Evolutionary conservation across 1,284 basidiomycete genomes (phyloP), one percentile per base, ranked within the genome.

Genomic region (Pisolithus thermaeus): DNA sequence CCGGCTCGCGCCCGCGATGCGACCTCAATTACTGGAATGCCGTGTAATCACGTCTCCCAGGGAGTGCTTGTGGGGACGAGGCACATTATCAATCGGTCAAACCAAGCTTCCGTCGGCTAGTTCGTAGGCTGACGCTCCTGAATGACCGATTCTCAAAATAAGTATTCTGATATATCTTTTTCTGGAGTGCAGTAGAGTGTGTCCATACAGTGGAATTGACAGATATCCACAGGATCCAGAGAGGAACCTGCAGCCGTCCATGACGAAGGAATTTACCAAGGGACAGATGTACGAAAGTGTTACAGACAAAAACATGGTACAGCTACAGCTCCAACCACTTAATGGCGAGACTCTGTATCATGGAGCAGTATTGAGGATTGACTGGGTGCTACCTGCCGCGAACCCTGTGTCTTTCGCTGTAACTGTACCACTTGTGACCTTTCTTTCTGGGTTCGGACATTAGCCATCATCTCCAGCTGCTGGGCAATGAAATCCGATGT

Each of bases 401-500:
- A 65, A 50, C 79, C 71, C 60, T 80, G 77, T 40, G 73, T 61
- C 55, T 71, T 82, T 57, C 80, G 78, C 58, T 75, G 70, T 59
- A 77, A 71, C 61, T 80, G 76, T 12, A 70, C 70, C 52, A 83
- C 79, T 60, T 80, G 79, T 30, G 79, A 76, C 18, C 80, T 77
- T 54, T 80, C 86, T 57, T 85, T 83, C 63, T 91, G 87, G 1
- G 80, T 82, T 61, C 87, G 85, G 75, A 90, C 81, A 30, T 80
- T 77, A 28, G 75, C 73, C 75, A 87, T 83, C 40, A 90, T 88
- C 58, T 87, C 81, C 58, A 93, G 70, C 59, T 96, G 93, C 63
- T 94, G 91, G 1, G 87, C 79, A 57, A 97, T 85, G 66, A 97
- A 97, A 53, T 96, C 93, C 35, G 83, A 81, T 7, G 92, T 94